These are phyloP conservation scores for Coemansia sp. DNA, from an alignment of 192 early-diverging fungal genomes.

Conservation along the genomic window DNA sequence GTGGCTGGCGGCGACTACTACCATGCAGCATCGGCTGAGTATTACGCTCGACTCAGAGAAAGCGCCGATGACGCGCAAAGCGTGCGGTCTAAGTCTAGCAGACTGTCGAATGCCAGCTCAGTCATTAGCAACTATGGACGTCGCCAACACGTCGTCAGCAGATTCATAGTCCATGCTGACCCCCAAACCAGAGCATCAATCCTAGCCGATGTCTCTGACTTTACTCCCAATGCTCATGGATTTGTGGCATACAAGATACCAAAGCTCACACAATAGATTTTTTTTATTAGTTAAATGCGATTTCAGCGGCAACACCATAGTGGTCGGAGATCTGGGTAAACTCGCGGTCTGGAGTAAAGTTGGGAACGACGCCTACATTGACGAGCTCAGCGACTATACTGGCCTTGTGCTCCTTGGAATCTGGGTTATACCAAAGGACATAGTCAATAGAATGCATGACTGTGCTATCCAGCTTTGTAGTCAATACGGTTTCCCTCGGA, in stretches of 20 bases:
- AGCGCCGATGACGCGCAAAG: slow-evolving; percentile 35
- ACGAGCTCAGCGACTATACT: slow-evolving; percentile 21
- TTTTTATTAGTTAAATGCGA: slow-evolving; percentile 9
- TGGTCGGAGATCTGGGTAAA: slow-evolving; percentile 60
- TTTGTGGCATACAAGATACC: slow-evolving; percentile 59
- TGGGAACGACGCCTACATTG: slow-evolving; percentile 49
- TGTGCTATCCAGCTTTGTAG: slow-evolving; percentile 54
- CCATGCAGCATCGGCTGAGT: slow-evolving; percentile 7
- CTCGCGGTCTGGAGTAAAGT: slow-evolving; percentile 36
- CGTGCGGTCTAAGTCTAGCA: slow-evolving; percentile 42
- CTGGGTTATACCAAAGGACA: slow-evolving; percentile 56
- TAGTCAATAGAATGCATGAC: slow-evolving; percentile 59
- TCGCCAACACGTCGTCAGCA: slow-evolving; percentile 34
- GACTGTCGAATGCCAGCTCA: slow-evolving; percentile 43
- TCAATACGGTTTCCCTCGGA: slow-evolving; percentile 67
- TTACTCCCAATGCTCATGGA: slow-evolving; percentile 49
- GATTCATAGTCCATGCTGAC: slow-evolving; percentile 44
- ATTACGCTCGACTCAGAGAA: slow-evolving; percentile 7
- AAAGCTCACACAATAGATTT: slow-evolving; percentile 18
- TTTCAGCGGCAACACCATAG: slow-evolving; percentile 50
- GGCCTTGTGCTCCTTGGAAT: slow-evolving; percentile 6
- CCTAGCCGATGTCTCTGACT: slow-evolving; percentile 37
- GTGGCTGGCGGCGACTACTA: slow-evolving; percentile 15
- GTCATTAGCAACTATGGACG: slow-evolving; percentile 28
- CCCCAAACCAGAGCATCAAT: slow-evolving; percentile 23